Conservation (phyloP, 257 asterid genomes). For the Gardenia jasminoides region DNA sequence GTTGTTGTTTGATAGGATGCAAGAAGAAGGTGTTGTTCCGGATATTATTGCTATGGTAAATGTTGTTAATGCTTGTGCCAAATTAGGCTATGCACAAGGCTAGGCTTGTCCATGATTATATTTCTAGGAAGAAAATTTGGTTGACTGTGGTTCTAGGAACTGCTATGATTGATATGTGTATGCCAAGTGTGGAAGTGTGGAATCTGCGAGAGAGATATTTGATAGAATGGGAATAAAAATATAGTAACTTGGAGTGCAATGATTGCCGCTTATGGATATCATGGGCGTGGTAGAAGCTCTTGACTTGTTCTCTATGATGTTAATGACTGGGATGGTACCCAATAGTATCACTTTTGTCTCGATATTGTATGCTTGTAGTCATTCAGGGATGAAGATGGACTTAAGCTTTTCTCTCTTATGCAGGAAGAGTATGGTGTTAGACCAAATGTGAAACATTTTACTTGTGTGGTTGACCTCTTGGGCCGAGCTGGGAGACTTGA, state of each 20-base stretch:
- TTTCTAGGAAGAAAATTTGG: slow-evolving; percentile 21
- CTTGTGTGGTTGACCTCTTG: slow-evolving; percentile 53
- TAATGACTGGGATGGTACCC: slow-evolving; percentile 36
- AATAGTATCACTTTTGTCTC: slow-evolving; percentile 49
- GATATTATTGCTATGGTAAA: slow-evolving; percentile 52
- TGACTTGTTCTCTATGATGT: slow-evolving; percentile 43
- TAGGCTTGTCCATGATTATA: slow-evolving; percentile 35
- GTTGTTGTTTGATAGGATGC: slow-evolving; percentile 47
- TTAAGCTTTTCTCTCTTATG: slow-evolving; percentile 39
- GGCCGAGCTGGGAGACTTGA: slow-evolving; percentile 53
- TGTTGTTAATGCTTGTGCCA: slow-evolving; percentile 53
- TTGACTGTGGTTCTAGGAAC: slow-evolving; percentile 52
- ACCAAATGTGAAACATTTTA: slow-evolving; percentile 48
- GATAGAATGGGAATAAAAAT: slow-evolving; percentile 41
- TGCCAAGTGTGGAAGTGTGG: slow-evolving; percentile 53
- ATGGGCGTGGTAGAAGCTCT: slow-evolving; percentile 60
- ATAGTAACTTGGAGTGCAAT: slow-evolving; percentile 55
- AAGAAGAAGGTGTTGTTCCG: slow-evolving; percentile 36
- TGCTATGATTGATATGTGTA: slow-evolving; percentile 54
- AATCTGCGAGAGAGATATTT: slow-evolving; percentile 45
- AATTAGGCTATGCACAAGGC: slow-evolving; percentile 53
- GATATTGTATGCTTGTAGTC: slow-evolving; percentile 53
- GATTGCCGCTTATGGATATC: slow-evolving; percentile 64
- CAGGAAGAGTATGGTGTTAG: slow-evolving; percentile 37
- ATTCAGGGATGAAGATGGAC: slow-evolving; percentile 55